Conservation (phyloP, 2,329 filamentous ascomycete species). For the Aureobasidium sp. region DNA sequence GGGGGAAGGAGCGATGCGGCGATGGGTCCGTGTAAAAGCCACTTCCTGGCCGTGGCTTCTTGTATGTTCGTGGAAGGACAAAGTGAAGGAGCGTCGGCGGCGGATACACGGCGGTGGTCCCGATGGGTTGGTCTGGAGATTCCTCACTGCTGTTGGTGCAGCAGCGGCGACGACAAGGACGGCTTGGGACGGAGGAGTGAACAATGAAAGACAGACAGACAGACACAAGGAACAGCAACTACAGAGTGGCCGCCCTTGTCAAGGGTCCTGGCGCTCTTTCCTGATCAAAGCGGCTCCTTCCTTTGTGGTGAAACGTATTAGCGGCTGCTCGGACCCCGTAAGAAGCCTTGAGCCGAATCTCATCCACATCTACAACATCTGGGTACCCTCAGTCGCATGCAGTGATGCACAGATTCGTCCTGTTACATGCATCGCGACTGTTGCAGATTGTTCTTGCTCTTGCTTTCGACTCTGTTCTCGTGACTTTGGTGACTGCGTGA, state of each 20-base stretch:
- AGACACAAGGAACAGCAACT: not conserved
- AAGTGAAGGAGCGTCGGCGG: conserved; percentile 6
- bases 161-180: not conserved
- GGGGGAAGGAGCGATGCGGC: conserved; percentile 1
- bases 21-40: conserved; percentile 11
- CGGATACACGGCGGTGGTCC: not conserved
- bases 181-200: conserved; percentile 1
- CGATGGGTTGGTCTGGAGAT: not conserved
- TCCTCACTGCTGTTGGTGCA: not conserved
- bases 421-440: conserved; percentile 7
- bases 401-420: not conserved
- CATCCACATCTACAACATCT: conserved; percentile 4
- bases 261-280: not conserved
- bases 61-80: not conserved
- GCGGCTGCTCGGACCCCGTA: not conserved
- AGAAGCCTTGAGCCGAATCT: no score
- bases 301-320: conserved; percentile 7
- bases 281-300: conserved; percentile 7
- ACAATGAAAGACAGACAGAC: conserved; percentile 11
- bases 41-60: conserved; percentile 10
- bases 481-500: not conserved
- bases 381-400: not conserved
- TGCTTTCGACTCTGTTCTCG: not conserved
- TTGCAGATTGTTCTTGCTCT: not conserved
- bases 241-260: not conserved